Percentiles rank a stretch among this genome's conserved stretches.
These are phyloP conservation scores for Beta lomatogona DNA, from an alignment of 179 eudicot genomes.

Conservation along the genomic window DNA sequence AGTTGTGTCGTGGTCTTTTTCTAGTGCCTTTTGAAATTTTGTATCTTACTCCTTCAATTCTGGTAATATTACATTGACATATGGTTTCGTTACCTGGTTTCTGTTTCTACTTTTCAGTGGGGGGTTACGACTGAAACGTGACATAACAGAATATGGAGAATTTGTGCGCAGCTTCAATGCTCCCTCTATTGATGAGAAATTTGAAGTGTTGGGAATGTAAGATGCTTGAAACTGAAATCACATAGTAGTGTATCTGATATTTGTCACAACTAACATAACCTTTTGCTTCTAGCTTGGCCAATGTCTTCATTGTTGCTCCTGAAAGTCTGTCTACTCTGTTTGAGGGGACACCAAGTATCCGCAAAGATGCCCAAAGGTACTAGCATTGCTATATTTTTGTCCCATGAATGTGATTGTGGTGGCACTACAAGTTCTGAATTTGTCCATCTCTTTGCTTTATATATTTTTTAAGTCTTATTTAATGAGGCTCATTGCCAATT, in stretches of 20 bases:
- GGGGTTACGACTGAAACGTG: constrained; percentile 93
- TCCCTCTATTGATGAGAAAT: constrained; percentile 93
- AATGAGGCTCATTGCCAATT: background rate
- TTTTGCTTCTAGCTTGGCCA: constrained; percentile 72
- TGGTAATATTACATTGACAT: background rate
- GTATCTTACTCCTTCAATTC: background rate
- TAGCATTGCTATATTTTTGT: background rate
- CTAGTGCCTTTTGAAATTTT: background rate
- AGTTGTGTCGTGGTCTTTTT: background rate
- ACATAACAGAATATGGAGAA: constrained; percentile 95
- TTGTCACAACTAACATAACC: constrained; percentile 8
- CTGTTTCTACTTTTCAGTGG: constrained; percentile 57
- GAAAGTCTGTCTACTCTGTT: constrained; percentile 90
- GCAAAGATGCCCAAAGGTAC: constrained; percentile 93
- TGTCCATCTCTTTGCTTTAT: background rate
- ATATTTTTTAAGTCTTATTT: background rate
- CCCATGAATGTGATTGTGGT: background rate
- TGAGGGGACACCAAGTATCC: constrained; percentile 94
- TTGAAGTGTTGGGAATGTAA: constrained; percentile 94
- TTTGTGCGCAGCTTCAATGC: constrained; percentile 94
- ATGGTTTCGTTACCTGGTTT: constrained; percentile 16
- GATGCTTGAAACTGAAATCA: constrained; percentile 27
- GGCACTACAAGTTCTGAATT: background rate
- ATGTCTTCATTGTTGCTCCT: constrained; percentile 97
- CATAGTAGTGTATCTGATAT: background rate